phyloP scores from a whole-genome alignment of 2,329 filamentous ascomycete genomes.

The Fonsecaea erecta region DNA sequence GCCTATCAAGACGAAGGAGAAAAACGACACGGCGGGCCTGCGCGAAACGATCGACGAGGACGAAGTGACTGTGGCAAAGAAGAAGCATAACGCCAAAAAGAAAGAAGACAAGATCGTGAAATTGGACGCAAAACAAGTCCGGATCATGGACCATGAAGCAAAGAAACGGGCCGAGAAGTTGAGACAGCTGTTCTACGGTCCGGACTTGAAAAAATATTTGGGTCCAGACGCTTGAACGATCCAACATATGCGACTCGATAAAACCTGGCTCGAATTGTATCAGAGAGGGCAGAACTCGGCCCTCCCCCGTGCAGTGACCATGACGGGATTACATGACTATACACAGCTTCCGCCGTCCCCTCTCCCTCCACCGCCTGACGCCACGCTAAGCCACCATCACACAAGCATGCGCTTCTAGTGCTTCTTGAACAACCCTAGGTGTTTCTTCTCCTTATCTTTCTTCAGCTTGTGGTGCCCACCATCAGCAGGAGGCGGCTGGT shows the following conservation, averaged over 20 bases:
- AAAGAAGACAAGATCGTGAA: slow-evolving; percentile 47
- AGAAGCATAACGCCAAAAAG: slow-evolving; percentile 45
- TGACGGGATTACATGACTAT: not conserved
- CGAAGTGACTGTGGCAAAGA: slow-evolving; percentile 37
- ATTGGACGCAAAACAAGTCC: slow-evolving; percentile 72
- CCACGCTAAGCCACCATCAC: slow-evolving; percentile 30
- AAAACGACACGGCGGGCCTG: slow-evolving; percentile 75
- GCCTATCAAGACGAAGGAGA: slow-evolving; percentile 73
- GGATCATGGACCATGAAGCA: slow-evolving; percentile 65
- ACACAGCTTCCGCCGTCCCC: not conserved
- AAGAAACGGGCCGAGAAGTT: slow-evolving; percentile 67
- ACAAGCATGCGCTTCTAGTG: slow-evolving; percentile 25
- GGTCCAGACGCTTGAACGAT: slow-evolving; percentile 43
- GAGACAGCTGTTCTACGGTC: slow-evolving; percentile 72
- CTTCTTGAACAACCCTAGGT: slow-evolving; percentile 45
- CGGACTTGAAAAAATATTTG: slow-evolving; percentile 78
- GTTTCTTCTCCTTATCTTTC: slow-evolving; percentile 66
- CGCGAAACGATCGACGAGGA: slow-evolving; percentile 54
- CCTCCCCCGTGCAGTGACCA: slow-evolving; percentile 1
- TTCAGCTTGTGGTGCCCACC: slow-evolving; percentile 50
- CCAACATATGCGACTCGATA: not conserved
- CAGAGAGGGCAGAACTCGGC: not conserved
- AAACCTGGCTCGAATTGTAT: not conserved
- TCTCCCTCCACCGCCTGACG: slow-evolving; percentile 22
- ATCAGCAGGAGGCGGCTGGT: slow-evolving; percentile 25